Conservation (phyloP, 148 eudicot species). For the Amaranthus hypochondriacus region DNA sequence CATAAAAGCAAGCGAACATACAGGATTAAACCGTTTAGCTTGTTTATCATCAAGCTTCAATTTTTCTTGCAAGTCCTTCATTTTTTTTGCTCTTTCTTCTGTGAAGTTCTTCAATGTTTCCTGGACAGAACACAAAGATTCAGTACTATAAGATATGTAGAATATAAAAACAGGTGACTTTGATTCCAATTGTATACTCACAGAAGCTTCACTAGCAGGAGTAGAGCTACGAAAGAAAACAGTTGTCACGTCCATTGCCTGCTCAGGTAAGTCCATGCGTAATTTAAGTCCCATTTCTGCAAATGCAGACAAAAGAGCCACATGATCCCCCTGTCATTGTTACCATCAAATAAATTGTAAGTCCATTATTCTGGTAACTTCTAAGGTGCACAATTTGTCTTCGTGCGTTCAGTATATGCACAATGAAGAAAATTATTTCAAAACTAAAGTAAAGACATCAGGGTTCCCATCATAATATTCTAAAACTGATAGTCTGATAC, state of each 20-base stretch:
- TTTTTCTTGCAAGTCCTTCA: conserved; percentile 74
- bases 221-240: conserved; percentile 84
- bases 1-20: conserved; percentile 31
- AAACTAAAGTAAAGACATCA: not conserved
- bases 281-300: conserved; percentile 93
- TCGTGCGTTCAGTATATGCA: not conserved
- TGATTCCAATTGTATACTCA: conserved; percentile 32
- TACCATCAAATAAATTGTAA: conserved; percentile 8
- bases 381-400: too few relatives aligned
- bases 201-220: conserved; percentile 75
- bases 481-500: not conserved
- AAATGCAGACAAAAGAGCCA: conserved; percentile 94
- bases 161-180: not conserved
- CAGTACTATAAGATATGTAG: conserved; percentile 2
- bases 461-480: not conserved
- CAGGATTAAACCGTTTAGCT: conserved; percentile 90
- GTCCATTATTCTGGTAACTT: not conserved
- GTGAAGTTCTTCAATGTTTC: conserved; percentile 60
- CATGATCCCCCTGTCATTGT: conserved; percentile 85
- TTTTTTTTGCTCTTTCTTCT: conserved; percentile 63
- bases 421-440: not conserved
- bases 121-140: conserved; percentile 33
- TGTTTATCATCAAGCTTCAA: conserved; percentile 74
- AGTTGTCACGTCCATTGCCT: conserved; percentile 87
- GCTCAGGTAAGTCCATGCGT: conserved; percentile 93